Evolutionary conservation across 768 basidiomycete species (phyloP), one percentile per base, ranked within the genome.

Genomic region (Neoboletus magnificus): DNA sequence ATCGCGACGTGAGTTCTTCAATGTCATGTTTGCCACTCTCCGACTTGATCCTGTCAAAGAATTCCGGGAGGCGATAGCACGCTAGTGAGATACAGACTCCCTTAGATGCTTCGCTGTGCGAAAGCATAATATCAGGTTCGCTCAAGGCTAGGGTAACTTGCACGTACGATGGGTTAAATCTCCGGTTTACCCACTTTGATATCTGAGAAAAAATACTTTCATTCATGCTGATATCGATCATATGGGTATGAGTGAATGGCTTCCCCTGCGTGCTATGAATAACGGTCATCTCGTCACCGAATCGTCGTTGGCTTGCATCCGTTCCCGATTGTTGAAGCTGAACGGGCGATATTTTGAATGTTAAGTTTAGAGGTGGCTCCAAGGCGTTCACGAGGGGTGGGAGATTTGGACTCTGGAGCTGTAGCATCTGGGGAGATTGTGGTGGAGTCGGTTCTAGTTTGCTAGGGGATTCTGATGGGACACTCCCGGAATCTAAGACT

Each of bases 41-140:
- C n/a, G 46, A 49, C 45, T 56, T 58, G 54, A 57, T 36, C 48
- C 45, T 54, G 64, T 57, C 27, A 43, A 52, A 58, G n/a, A 69
- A 18, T 13, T 67, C 68, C 8, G 61, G 56, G 40, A 68, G 69
- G 32, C 63, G 67, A 67, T 78, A 83, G 48, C 78, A 81, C 5
- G 68, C 76, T 29, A 83, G 61, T 3, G 79, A 78, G 25, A 81
- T 57, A 50, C 80, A 82, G 23, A 77, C 62, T 37, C 73, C 74
- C 16, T 62, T 53, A 30, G 63, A 46, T 23, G 78, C 49, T 41
- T 74, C 65, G 23, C 78, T 78, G 42, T 9, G 10, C 10, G n/a
- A 41, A 2, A 33, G 48, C 12, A 33, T 23, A 9, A 37, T 9
- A 33, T 61, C 33, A 58, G 16, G 30, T 44, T 39, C 27, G 22